Base-by-base conservation (phyloP, 164 flowering plant genomes). In the Umbellularia californica region DNA sequence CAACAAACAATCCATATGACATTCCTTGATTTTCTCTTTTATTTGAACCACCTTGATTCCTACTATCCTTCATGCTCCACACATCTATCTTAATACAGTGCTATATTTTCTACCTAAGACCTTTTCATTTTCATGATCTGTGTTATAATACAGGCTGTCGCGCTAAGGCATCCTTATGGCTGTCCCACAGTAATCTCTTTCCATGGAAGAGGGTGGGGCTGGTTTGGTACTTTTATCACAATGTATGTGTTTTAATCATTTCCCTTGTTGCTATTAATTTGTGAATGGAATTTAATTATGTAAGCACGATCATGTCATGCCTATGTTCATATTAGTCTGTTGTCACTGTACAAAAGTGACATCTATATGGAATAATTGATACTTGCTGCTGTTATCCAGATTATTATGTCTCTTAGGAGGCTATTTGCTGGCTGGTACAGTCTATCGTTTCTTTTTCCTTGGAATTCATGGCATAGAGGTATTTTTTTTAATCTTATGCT, bases 381-480 rank as follows among this genome's bases (percentile, higher is more conserved):
- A 50, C 3, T 24, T 70, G 22, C 76, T 79, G 35, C 73, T 11
- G 23, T 73, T 76, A 82, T 71, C 17, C 92, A 95, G 97, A 77
- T 17, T 86, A 24, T 71, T 89, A 55, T 92, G 96, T 82, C 83
- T 88, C 65, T 80, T 95, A 50, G 98, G 89, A 80, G 91, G 35
- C 17, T 95, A 93, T 84, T 74, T 95, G 72, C 79, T 92, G 69
- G 87, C 82, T 79, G 99, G 97, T 70, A 65, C 86, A 73, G 86
- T 80, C 71, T 92, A 93, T 81, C 88, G 97, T 27, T 87, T 70
- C 81, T 92, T 89, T 77, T 70, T 73, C 82, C 92, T 91, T 63
- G 85, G 91, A 66, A 68, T 93, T 78, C 97, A 84, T 79, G 97
- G 97, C 35, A 28, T 88, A 79, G 87, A 93, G 74, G 99, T 95